Percentiles rank a stretch among this genome's conserved stretches.
Evolutionary conservation across 768 basidiomycete genomes (phyloP).

Genomic region (Psilocybe subaeruginosa): DNA sequence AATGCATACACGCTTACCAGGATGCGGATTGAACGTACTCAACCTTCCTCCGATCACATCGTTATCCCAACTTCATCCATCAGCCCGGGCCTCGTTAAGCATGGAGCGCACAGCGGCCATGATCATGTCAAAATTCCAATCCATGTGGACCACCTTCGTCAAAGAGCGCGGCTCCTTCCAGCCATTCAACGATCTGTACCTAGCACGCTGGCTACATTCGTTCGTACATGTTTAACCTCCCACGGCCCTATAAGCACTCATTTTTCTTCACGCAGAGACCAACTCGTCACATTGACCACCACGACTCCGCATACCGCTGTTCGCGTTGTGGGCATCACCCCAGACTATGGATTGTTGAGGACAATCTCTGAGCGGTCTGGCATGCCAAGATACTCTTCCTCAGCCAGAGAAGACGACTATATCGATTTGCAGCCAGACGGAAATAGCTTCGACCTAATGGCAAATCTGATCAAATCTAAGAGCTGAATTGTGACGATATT

Average conservation of each 20-base stretch:
- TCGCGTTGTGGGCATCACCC: slow-evolving; percentile 84
- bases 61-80: slow-evolving; percentile 63
- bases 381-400: slow-evolving; percentile 20
- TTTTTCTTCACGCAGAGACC: slow-evolving; percentile 54
- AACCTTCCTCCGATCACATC: slow-evolving; percentile 85
- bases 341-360: slow-evolving; percentile 84
- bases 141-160: slow-evolving; percentile 78
- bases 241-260: background rate
- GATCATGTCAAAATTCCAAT: slow-evolving; percentile 77
- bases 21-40: slow-evolving; percentile 87
- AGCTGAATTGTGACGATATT: slow-evolving; percentile 22
- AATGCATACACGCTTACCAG: slow-evolving; percentile 38
- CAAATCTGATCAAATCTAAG: slow-evolving; percentile 74
- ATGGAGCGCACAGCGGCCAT: slow-evolving; percentile 78
- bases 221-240: slow-evolving; percentile 44
- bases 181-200: slow-evolving; percentile 81
- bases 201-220: slow-evolving; percentile 90
- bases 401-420: slow-evolving; percentile 42
- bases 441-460: slow-evolving; percentile 96
- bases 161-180: slow-evolving; percentile 69
- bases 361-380: slow-evolving; percentile 65
- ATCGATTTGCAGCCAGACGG: slow-evolving; percentile 97
- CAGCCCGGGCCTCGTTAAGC: slow-evolving; percentile 39
- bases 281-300: slow-evolving; percentile 82
- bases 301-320: slow-evolving; percentile 68